Conservation (phyloP, 495 filamentous ascomycete species). For the Podospora fimiseda region DNA sequence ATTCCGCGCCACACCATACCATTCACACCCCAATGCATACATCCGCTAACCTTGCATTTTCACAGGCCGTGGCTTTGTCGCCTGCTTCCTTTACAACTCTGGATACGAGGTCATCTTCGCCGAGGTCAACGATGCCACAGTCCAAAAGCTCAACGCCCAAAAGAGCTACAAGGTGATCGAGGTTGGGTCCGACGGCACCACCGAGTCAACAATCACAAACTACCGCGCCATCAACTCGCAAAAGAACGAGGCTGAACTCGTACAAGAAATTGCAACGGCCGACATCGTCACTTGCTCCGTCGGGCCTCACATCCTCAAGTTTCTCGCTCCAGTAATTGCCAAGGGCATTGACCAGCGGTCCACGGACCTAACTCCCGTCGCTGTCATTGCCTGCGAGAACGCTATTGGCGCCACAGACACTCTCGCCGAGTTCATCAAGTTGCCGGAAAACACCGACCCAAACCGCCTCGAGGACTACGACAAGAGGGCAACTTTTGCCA, state of each 20-base stretch:
- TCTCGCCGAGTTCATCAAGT: constrained; percentile 72
- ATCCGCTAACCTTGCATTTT: constrained; percentile 8
- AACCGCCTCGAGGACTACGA: constrained; percentile 54
- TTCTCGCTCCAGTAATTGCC: constrained; percentile 88
- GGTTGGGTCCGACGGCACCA: constrained; percentile 79
- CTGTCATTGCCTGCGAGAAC: constrained; percentile 97
- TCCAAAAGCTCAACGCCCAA: constrained; percentile 65
- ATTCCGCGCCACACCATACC: background rate
- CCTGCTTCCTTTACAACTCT: constrained; percentile 69
- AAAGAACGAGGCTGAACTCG: constrained; percentile 67
- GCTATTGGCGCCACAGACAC: constrained; percentile 86
- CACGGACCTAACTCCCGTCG: constrained; percentile 61
- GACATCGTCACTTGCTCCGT: constrained; percentile 94
- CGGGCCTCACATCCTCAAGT: constrained; percentile 90
- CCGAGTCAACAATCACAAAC: constrained; percentile 76
- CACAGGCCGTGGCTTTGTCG: constrained; percentile 50
- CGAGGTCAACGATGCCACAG: constrained; percentile 79
- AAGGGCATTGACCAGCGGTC: constrained; percentile 75
- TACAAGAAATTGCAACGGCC: constrained; percentile 78
- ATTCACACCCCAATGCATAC: background rate
- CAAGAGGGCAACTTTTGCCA: constrained; percentile 75
- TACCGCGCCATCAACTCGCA: constrained; percentile 95
- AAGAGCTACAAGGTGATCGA: constrained; percentile 85
- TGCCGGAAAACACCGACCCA: constrained; percentile 54
- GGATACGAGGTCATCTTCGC: constrained; percentile 92